A percentile compares a stretch with the other conserved stretches of the same genome.
Evolutionary conservation across 164 flowering plant genomes (phyloP).

Genomic region (Paratinospora sagittata): DNA sequence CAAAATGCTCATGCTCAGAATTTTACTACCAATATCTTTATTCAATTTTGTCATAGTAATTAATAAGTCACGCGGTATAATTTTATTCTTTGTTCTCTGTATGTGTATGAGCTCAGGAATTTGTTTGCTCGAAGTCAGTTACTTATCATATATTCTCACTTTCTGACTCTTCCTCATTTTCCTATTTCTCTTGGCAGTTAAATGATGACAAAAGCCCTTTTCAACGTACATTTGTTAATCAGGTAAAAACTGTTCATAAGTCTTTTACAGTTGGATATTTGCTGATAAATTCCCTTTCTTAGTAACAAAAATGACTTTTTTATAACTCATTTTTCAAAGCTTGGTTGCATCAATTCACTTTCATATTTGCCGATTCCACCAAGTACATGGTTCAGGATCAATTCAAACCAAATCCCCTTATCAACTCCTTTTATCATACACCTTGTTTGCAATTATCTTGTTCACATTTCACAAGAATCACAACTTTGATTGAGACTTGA

Average conservation of each 20-base stretch:
- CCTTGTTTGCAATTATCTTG: background rate
- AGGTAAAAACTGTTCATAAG: constrained; percentile 41
- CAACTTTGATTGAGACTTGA: background rate
- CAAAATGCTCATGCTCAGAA: background rate
- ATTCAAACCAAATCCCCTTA: background rate
- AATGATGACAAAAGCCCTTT: constrained; percentile 95
- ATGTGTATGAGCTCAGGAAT: background rate
- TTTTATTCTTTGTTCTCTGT: background rate
- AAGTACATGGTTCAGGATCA: no score
- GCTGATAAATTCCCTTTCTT: background rate
- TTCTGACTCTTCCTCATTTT: constrained; percentile 7
- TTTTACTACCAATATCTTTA: background rate
- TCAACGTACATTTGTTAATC: constrained; percentile 92
- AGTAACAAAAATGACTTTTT: background rate
- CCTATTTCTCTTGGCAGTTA: constrained; percentile 44
- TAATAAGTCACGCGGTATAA: background rate
- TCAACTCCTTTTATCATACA: background rate
- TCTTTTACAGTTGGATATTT: background rate
- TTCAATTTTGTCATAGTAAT: background rate
- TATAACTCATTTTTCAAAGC: background rate
- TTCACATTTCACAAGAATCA: background rate
- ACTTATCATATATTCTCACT: background rate
- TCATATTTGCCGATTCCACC: background rate
- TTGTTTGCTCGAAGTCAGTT: background rate
- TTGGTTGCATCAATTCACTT: background rate